Percentiles rank a stretch among this genome's conserved stretches.
These are phyloP conservation scores for Copromyces sp. DNA, from an alignment of 495 filamentous ascomycete genomes.

Conservation along the genomic window DNA sequence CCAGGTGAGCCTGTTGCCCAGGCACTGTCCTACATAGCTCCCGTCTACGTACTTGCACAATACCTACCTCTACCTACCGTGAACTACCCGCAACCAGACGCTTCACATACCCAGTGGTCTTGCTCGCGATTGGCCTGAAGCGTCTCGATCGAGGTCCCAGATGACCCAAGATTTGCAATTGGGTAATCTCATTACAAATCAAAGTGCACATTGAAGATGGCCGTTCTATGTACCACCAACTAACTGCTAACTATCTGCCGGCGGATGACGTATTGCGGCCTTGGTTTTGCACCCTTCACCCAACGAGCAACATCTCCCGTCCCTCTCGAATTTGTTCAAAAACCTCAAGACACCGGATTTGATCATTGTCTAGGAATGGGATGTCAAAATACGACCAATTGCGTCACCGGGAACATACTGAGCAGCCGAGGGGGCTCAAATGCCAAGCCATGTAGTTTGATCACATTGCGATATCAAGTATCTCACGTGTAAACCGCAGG, in stretches of 20 bases:
- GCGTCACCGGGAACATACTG: not conserved
- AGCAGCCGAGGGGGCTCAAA: not conserved
- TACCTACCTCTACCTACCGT: not conserved
- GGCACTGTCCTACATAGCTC: not conserved
- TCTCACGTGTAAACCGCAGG: not conserved
- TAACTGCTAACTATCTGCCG: not conserved
- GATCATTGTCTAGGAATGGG: not conserved
- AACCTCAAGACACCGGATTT: not conserved
- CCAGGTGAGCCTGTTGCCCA: not conserved
- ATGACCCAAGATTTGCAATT: not conserved
- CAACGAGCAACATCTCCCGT: not conserved
- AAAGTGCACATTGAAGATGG: not conserved
- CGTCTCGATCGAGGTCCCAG: not conserved
- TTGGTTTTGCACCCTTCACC: not conserved
- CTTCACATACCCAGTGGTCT: not conserved
- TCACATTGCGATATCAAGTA: not conserved
- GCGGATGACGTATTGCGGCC: not conserved
- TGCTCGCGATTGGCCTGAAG: not conserved
- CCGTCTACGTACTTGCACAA: too few species aligned
- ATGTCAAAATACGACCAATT: not conserved
- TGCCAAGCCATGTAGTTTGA: not conserved
- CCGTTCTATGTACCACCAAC: not conserved
- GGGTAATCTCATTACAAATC: not conserved
- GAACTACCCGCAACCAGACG: not conserved
- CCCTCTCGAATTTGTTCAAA: not conserved